Conservation (phyloP, 345 rosid species). For the Salix exigua region DNA sequence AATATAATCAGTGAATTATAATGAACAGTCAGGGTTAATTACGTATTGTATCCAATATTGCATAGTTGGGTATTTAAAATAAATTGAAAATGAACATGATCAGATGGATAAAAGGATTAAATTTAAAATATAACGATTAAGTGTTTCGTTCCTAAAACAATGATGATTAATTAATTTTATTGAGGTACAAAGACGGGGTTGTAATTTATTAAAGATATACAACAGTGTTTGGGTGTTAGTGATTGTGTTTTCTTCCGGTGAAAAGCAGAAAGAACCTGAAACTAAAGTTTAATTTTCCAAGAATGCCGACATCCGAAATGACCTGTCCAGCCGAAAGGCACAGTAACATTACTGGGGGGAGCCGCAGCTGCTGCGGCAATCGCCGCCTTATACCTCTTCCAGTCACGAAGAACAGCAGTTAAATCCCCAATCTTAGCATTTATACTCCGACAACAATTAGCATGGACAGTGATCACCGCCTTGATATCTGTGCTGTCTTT, state of each 20-base stretch:
- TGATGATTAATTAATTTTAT: too few species aligned
- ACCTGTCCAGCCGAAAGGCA: slow-evolving; percentile 17
- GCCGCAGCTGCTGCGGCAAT: neutral
- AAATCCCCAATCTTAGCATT: slow-evolving; percentile 19
- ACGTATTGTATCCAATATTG: too few species aligned
- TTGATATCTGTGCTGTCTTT: slow-evolving; percentile 12
- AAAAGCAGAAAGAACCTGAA: neutral
- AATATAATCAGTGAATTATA: too few species aligned
- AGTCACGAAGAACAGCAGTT: slow-evolving; percentile 14
- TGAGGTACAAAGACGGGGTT: too few species aligned
- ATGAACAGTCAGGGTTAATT: too few species aligned
- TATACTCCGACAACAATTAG: slow-evolving; percentile 29
- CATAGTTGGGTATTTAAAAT: too few species aligned
- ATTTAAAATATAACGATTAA: too few species aligned
- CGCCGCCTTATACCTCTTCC: slow-evolving; percentile 16
- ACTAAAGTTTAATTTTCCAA: neutral
- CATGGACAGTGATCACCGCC: slow-evolving; percentile 24
- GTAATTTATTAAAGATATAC: too few species aligned
- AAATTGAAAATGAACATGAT: too few species aligned
- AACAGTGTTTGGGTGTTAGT: neutral
- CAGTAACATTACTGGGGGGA: neutral
- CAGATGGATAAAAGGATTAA: too few species aligned
- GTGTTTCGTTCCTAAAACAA: too few species aligned
- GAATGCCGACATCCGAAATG: slow-evolving; percentile 19
- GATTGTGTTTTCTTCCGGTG: neutral